Conservation (phyloP, 345 rosid species). For the Salix caprea region DNA sequence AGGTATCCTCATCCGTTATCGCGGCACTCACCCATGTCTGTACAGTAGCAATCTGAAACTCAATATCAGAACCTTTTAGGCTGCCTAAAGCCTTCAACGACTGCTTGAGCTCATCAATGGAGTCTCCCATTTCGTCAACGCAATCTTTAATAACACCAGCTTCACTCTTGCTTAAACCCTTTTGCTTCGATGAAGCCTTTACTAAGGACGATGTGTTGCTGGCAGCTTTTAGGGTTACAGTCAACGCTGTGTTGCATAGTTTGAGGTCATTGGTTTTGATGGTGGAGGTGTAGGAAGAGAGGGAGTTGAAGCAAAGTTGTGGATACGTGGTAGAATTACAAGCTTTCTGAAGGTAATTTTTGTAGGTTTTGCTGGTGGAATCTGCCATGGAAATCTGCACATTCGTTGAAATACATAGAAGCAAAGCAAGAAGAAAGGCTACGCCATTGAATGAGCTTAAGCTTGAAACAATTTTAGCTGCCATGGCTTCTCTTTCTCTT, state of each 20-base stretch:
- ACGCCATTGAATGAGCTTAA: background rate
- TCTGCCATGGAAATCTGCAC: constrained; percentile 18
- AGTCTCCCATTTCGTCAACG: constrained; percentile 36
- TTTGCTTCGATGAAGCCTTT: constrained; percentile 24
- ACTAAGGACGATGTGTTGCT: constrained; percentile 23
- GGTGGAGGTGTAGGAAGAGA: constrained; percentile 42
- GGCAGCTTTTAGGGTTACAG: constrained; percentile 40
- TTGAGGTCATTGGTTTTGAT: constrained; percentile 48
- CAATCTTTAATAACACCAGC: constrained; percentile 48
- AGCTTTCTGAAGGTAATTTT: constrained; percentile 40
- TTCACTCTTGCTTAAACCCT: constrained; percentile 32
- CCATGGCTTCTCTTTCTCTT: background rate
- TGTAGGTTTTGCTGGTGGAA: constrained; percentile 31
- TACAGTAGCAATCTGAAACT: constrained; percentile 37
- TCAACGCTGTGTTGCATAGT: constrained; percentile 51
- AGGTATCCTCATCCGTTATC: constrained; percentile 59
- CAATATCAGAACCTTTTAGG: constrained; percentile 4
- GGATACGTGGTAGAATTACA: constrained; percentile 59
- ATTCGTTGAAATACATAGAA: constrained; percentile 10
- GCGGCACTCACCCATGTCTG: constrained; percentile 69
- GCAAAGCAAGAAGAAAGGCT: constrained; percentile 16
- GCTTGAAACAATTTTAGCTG: background rate
- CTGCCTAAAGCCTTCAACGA: constrained; percentile 37
- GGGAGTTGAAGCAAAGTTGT: constrained; percentile 45
- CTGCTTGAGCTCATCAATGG: constrained; percentile 47